These are phyloP conservation scores for Pyropia yezoensis DNA, from an alignment of 23 red algal genomes.

Conservation along the genomic window DNA sequence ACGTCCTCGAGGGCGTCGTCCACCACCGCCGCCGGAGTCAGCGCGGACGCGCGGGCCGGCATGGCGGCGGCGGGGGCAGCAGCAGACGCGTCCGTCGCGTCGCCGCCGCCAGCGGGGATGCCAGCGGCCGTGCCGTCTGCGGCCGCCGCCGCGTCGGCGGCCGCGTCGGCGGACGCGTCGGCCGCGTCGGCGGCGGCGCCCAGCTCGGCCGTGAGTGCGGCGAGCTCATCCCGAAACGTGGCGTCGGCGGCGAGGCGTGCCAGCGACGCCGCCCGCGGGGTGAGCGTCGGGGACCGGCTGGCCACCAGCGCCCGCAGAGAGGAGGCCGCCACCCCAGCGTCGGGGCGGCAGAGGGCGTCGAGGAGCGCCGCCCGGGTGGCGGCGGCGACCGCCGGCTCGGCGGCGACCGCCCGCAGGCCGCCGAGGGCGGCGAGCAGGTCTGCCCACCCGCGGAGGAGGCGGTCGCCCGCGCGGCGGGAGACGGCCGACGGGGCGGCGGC, in stretches of 20 bases:
- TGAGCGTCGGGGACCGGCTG: conserved; percentile 20
- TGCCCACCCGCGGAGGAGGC: conserved; percentile 12
- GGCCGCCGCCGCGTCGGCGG: background rate
- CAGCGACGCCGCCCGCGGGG: conserved; percentile 42
- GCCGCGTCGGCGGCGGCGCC: background rate
- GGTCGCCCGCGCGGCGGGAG: conserved; percentile 20
- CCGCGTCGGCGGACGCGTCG: background rate
- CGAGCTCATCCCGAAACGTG: conserved; percentile 63
- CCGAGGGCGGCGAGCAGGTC: conserved; percentile 38
- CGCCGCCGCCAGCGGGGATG: background rate
- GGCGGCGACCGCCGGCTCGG: conserved; percentile 9
- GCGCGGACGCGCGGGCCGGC: background rate
- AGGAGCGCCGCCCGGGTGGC: conserved; percentile 17
- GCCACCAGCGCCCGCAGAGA: conserved; percentile 23
- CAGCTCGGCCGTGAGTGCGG: conserved; percentile 7
- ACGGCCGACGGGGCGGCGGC: conserved; percentile 5
- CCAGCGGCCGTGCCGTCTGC: conserved; percentile 23
- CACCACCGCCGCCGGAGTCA: background rate
- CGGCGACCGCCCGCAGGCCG: conserved; percentile 22
- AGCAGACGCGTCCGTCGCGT: background rate
- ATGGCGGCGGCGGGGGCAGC: conserved; percentile 4
- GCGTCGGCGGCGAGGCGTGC: conserved; percentile 19
- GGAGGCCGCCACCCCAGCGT: conserved; percentile 13
- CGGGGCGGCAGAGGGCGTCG: conserved; percentile 15
- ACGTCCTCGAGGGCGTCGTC: conserved; percentile 25